These are phyloP conservation scores for Nakazawaea sp. DNA, from an alignment of 805 yeast species.

Conservation along the genomic window DNA sequence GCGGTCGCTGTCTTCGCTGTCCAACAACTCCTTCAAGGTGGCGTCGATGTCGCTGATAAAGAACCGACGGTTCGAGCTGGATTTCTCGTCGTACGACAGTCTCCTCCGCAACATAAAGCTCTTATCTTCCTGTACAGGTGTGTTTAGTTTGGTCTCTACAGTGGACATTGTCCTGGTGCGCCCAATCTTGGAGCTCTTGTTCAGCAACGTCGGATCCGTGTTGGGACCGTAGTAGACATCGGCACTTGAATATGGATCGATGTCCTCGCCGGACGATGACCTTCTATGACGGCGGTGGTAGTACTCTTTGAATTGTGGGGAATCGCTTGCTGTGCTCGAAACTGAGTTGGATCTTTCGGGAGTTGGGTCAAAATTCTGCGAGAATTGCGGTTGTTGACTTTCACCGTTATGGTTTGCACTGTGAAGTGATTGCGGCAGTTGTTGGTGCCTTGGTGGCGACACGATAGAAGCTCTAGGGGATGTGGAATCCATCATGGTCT, in stretches of 20 bases:
- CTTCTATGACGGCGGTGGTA: constrained; percentile 7
- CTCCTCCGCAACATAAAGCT: constrained; percentile 29
- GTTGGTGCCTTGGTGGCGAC: no score
- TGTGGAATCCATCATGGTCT: no score
- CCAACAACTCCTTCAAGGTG: constrained; percentile 62
- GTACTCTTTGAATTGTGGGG: constrained; percentile 10
- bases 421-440: no score
- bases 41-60: constrained; percentile 69
- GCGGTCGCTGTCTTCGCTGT: constrained; percentile 77
- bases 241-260: constrained; percentile 62
- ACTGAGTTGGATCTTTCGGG: not conserved
- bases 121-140: not conserved
- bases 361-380: not conserved
- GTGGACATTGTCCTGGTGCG: constrained; percentile 49
- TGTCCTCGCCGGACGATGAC: constrained; percentile 38
- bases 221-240: constrained; percentile 65
- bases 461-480: no score
- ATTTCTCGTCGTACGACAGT: constrained; percentile 47
- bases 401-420: no score
- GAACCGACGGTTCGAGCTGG: constrained; percentile 36
- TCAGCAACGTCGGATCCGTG: constrained; percentile 45
- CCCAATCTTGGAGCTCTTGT: constrained; percentile 32
- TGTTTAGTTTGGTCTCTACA: constrained; percentile 15
- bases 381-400: not conserved
- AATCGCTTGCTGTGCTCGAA: no score